These are phyloP conservation scores for Phytophthora fragariaefolia DNA, from an alignment of 352 stramenopile genomes.

Conservation along the genomic window DNA sequence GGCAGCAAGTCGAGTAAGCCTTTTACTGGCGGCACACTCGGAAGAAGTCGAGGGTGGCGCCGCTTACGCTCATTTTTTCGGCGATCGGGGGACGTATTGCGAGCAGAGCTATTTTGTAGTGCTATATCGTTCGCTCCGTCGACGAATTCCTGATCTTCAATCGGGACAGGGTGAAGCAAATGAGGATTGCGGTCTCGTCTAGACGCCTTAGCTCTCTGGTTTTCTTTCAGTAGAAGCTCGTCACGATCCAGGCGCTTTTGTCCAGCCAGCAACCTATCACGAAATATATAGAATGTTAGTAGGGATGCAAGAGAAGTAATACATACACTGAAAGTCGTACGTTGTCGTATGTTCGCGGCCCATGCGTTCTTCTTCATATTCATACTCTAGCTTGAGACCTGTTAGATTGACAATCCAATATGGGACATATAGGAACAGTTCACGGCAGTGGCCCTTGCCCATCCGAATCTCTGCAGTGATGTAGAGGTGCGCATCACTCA, in stretches of 20 bases:
- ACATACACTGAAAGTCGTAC: constrained; percentile 36
- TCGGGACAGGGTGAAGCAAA: constrained; percentile 47
- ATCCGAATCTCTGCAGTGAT: constrained; percentile 69
- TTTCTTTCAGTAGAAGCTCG: constrained; percentile 79
- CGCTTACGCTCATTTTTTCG: constrained; percentile 55
- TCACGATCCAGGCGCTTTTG: constrained; percentile 83
- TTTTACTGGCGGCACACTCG: constrained; percentile 82
- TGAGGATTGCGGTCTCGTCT: constrained; percentile 64
- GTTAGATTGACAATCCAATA: constrained; percentile 92
- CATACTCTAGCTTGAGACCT: constrained; percentile 83
- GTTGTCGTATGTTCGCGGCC: constrained; percentile 70
- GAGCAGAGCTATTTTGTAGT: constrained; percentile 2
- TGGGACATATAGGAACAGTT: constrained; percentile 85
- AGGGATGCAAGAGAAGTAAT: not conserved
- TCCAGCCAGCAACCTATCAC: constrained; percentile 61
- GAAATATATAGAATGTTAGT: constrained; percentile 17
- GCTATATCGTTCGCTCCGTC: constrained; percentile 8
- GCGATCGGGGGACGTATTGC: constrained; percentile 17
- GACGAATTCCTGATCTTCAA: constrained; percentile 27
- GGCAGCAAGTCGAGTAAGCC: constrained; percentile 84
- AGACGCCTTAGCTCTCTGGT: constrained; percentile 40
- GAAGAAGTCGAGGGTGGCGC: constrained; percentile 74
- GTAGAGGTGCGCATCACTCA: constrained; percentile 76
- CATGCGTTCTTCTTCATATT: constrained; percentile 81
- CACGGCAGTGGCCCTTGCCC: constrained; percentile 60